These are phyloP conservation scores for Colletotrichum sp. DNA, from an alignment of 2,329 filamentous ascomycete genomes.

Conservation along the genomic window DNA sequence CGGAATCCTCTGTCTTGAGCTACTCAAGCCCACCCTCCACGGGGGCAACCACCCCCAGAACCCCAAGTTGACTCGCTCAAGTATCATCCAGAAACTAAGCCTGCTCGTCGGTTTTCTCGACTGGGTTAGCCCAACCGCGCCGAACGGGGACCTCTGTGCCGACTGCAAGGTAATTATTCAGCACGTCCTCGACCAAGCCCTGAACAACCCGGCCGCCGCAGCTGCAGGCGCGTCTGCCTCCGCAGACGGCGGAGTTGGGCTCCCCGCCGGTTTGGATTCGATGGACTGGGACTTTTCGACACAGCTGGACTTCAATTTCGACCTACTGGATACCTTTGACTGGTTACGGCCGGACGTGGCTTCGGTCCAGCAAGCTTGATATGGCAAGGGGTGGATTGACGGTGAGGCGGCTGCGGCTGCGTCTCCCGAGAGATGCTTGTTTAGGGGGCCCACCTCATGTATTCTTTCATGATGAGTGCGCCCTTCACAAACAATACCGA, in stretches of 20 bases:
- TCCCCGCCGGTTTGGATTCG: slow-evolving; percentile 17
- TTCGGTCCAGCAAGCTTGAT: slow-evolving; percentile 5
- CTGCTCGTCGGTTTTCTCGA: slow-evolving; percentile 56
- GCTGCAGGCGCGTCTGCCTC: slow-evolving; percentile 1
- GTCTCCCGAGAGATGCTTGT: neutral
- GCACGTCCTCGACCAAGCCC: slow-evolving; percentile 53
- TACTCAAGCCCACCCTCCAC: slow-evolving; percentile 42
- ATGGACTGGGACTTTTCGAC: slow-evolving; percentile 39
- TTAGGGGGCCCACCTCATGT: neutral
- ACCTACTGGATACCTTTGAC: slow-evolving; percentile 54
- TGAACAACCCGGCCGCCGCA: slow-evolving; percentile 40
- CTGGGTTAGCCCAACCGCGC: slow-evolving; percentile 53
- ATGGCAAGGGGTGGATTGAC: neutral
- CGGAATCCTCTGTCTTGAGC: slow-evolving; percentile 56
- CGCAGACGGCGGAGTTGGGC: slow-evolving; percentile 9
- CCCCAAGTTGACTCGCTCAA: slow-evolving; percentile 46
- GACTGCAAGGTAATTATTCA: slow-evolving; percentile 54
- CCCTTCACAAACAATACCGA: neutral
- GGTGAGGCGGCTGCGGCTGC: neutral
- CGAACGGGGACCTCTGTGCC: slow-evolving; percentile 53
- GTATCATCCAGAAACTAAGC: slow-evolving; percentile 56
- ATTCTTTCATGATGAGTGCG: neutral
- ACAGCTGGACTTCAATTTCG: slow-evolving; percentile 47
- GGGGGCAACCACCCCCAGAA: slow-evolving; percentile 34
- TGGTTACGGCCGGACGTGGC: slow-evolving; percentile 40